Evolutionary conservation across 2,329 filamentous ascomycete species (phyloP), one percentile per base, ranked within the genome.

Genomic region (Penicillium oxalicum): DNA sequence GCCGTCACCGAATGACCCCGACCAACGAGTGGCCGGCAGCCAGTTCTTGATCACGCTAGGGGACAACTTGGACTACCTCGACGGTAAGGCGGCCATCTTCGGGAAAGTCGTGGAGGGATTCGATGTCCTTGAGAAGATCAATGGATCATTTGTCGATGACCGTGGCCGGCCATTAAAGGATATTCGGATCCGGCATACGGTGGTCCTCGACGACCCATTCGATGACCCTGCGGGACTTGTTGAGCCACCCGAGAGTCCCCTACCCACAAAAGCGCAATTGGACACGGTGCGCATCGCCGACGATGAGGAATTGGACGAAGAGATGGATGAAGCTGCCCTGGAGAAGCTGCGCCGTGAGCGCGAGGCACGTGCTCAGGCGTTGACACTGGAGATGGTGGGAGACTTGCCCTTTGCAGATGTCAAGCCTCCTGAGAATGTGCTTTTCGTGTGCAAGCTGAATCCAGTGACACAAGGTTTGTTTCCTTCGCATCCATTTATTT

Each of bases 391-490:
- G 73, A 94, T 98, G 84, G 93, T 98, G 71, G 93, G 93, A 38
- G 93, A 98, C 67, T 75, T 98, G 50, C 93, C 93, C 4, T 98
- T 96, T 69, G 93, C 93, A 50, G 93, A 98, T 70, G 91, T 98
- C 60, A 94, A 91, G 61, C 93, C 93, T 4, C 93, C 93, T 0
- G 93, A 98, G 72, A 97, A 98, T 68, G 84, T 98, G 11, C 77
- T 98, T 2, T 98, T 98, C 65, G 91, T 98, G 38, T 98, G 93
- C 84, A 98, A 98, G 68, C 77, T 98, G 38, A 98, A 98, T 61
- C 93, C 93, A 0, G 90, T 98, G 40, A 98, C 93, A 8, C 87
- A 88, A 63, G 77, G 77, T 78, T 65, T 53, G 63, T 58, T 35
- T 6, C 8, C 9, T 1, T 44, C 33, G 32, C 29, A 33, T 33